Base-by-base conservation (phyloP, 495 filamentous ascomycete genomes). In the Letharia columbiana region DNA sequence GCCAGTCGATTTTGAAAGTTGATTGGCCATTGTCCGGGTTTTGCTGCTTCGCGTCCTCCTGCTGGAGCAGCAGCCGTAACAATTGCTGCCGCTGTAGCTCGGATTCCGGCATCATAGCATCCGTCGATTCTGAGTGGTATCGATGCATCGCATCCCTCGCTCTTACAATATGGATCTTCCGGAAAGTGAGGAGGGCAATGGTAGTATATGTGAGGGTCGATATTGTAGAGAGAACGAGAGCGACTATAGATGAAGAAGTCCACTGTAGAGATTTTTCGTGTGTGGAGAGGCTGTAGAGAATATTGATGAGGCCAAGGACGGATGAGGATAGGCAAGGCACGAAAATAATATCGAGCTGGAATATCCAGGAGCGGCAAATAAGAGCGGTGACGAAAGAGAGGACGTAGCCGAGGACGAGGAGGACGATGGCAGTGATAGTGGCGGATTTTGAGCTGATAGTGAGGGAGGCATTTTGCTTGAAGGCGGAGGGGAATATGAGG, bases 41-140 rank as follows among this genome's bases (percentile, higher is more conserved):
- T 28, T 41, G 47, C 39, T 63, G 47, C 23, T 31, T 65, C 9
- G 60, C 61, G 50, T 52, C 54, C 54, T 64, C 66, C 39, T 67
- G 69, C 33, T 69, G 70, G 20, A 62, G 65, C 5, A 73, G 67
- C 11, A 73, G 63, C 8, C 69, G 67, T 20, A 69, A 52, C 9
- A 71, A 54, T 28, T 73, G 71, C 42, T 71, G 69, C 18, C 69
- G 67, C 59, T 73, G 71, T 44, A 61, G 58, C 52, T 73, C 71
- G 52, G 68, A 67, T 66, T 73, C 71, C 4, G 67, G 67, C 61
- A 73, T 62, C 17, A 71, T 68, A 52, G 56, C 54, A 18, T 67
- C 61, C 18, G 64, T 39, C 35, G 63, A 60, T 23, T 65, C 65
- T 20, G 67, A 64, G 31, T 61, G 60, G 35, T 68, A 61, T 47